Conservation (phyloP, 2,329 filamentous ascomycete species). For the Bretziella fagacearum region DNA sequence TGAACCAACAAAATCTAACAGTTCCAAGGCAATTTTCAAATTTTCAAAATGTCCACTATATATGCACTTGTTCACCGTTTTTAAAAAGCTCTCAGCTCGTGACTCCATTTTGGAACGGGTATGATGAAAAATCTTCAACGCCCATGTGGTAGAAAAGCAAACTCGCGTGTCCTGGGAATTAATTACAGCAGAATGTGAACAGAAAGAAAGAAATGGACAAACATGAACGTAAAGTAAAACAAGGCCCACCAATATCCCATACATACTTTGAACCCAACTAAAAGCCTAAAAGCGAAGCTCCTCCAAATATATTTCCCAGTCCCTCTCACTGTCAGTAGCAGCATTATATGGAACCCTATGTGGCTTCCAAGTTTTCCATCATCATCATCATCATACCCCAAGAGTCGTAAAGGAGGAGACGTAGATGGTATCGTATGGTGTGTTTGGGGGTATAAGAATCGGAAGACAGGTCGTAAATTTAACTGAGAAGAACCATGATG, state of each 20-base stretch:
- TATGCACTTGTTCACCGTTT: not conserved
- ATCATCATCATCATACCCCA: conserved; percentile 1
- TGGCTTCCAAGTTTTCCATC: not conserved
- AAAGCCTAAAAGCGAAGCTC: not conserved
- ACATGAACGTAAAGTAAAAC: conserved; percentile 4
- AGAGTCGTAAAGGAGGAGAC: conserved; percentile 11
- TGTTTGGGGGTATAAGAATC: conserved; percentile 4
- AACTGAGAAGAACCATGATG: conserved; percentile 72
- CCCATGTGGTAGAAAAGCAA: conserved; percentile 21
- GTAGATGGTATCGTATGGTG: not conserved
- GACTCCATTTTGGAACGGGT: conserved; percentile 2
- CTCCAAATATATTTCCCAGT: too few species aligned
- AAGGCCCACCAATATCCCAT: not conserved
- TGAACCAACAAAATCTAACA: not conserved
- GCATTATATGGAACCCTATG: too few species aligned
- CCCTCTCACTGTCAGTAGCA: too few species aligned
- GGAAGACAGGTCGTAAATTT: conserved; percentile 14
- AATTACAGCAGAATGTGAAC: conserved; percentile 18
- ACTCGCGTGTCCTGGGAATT: conserved; percentile 18
- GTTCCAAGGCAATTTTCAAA: too few species aligned
- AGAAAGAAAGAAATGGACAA: conserved; percentile 15
- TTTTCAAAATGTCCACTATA: conserved; percentile 1
- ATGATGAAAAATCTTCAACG: conserved; percentile 22
- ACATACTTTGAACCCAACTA: not conserved
- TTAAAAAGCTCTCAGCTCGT: not conserved